A percentile compares a stretch with the other conserved stretches of the same genome.
Conservation (phyloP, 805 yeast genomes). For the Wickerhamiella spandovensis region DNA sequence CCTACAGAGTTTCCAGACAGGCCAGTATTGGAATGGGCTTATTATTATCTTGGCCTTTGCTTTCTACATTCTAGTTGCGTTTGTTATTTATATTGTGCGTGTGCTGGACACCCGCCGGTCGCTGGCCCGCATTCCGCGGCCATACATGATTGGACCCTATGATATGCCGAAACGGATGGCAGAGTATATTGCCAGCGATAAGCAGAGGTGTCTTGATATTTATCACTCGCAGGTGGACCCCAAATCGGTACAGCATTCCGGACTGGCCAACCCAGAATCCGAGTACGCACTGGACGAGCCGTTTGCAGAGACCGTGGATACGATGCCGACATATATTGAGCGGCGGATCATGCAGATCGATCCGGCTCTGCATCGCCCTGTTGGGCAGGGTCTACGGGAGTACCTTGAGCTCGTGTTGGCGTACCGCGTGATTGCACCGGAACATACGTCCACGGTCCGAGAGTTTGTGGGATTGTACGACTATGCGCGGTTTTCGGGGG, state of each 20-base stretch:
- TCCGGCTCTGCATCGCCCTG: conserved; percentile 21
- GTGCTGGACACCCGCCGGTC: conserved; percentile 43
- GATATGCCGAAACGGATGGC: conserved; percentile 42
- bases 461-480: conserved; percentile 48
- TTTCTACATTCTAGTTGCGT: conserved; percentile 37
- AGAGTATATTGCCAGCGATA: conserved; percentile 28
- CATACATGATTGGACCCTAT: conserved; percentile 54
- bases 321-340: conserved; percentile 18
- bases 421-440: conserved; percentile 15
- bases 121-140: conserved; percentile 64
- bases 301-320: conserved; percentile 18
- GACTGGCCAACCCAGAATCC: conserved; percentile 14
- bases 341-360: conserved; percentile 13
- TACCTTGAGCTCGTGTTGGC: conserved; percentile 35
- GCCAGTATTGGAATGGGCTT: conserved; percentile 65
- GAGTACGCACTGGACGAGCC: conserved; percentile 14
- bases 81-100: conserved; percentile 45
- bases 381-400: conserved; percentile 42
- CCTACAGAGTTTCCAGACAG: conserved; percentile 43
- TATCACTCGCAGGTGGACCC: conserved; percentile 10
- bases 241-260: conserved; percentile 12
- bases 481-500: conserved; percentile 50
- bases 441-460: conserved; percentile 10
- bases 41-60: conserved; percentile 66
- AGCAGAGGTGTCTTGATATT: conserved; percentile 15